These are phyloP conservation scores for Trichothecium sympodiale DNA, from an alignment of 2,329 filamentous ascomycete genomes.

Conservation along the genomic window DNA sequence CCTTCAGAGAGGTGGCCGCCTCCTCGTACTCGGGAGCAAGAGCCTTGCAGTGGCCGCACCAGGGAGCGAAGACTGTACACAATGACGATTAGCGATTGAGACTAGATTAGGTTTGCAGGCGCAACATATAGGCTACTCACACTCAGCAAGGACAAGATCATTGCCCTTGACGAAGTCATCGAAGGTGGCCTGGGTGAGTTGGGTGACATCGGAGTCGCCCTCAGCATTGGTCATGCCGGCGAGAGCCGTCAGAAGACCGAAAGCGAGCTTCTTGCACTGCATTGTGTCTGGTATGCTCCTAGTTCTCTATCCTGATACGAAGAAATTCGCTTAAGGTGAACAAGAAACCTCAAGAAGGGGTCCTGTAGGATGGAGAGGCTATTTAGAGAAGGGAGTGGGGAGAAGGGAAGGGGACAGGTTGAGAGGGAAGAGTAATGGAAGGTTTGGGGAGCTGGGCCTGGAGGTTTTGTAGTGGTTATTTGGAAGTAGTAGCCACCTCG, in stretches of 20 bases:
- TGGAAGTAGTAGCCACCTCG: too few relatives aligned
- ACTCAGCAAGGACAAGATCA: slow-evolving; percentile 87
- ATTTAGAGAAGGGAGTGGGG: not conserved
- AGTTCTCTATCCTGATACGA: slow-evolving; percentile 4
- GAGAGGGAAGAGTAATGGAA: slow-evolving; percentile 3
- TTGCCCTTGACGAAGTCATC: slow-evolving; percentile 75
- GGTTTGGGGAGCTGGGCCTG: too few relatives aligned
- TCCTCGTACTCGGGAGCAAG: slow-evolving; percentile 88
- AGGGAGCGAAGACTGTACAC: slow-evolving; percentile 73
- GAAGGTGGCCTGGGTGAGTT: slow-evolving; percentile 80
- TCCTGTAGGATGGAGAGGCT: slow-evolving; percentile 12
- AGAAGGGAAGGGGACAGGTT: slow-evolving; percentile 1
- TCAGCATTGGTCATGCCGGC: slow-evolving; percentile 50
- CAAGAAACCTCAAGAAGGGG: slow-evolving; percentile 6
- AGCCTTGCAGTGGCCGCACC: slow-evolving; percentile 98
- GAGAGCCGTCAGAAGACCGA: slow-evolving; percentile 42
- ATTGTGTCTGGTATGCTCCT: slow-evolving; percentile 20
- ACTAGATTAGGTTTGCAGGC: slow-evolving; percentile 3
- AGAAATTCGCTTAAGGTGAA: not conserved
- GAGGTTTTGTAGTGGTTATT: too few relatives aligned
- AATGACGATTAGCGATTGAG: slow-evolving; percentile 21
- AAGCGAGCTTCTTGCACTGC: slow-evolving; percentile 38
- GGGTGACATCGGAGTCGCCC: slow-evolving; percentile 66
- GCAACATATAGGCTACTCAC: slow-evolving; percentile 46
- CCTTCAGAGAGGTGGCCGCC: slow-evolving; percentile 72